These are phyloP conservation scores for Pleurotus tuber-regium DNA, from an alignment of 768 basidiomycete species.

Conservation along the genomic window DNA sequence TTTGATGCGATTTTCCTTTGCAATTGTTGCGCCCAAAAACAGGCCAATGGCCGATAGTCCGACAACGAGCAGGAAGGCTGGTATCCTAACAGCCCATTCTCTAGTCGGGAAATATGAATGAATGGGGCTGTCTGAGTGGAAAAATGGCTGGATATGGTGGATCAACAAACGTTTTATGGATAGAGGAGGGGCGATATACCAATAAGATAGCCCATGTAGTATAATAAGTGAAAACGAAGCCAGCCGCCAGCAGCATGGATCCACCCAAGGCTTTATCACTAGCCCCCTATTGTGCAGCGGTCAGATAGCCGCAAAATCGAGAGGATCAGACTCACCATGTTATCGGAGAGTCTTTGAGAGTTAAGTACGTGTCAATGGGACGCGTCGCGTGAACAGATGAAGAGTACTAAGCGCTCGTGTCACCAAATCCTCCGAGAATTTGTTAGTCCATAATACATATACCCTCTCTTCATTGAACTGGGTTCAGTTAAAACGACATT, in stretches of 20 bases:
- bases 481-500: too few species aligned
- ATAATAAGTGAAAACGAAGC: constrained; percentile 83
- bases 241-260: constrained; percentile 75
- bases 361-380: constrained; percentile 7
- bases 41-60: constrained; percentile 79
- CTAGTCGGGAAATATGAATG: constrained; percentile 81
- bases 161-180: constrained; percentile 8
- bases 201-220: constrained; percentile 89
- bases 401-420: constrained; percentile 5
- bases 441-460: too few species aligned
- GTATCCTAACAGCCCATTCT: constrained; percentile 91
- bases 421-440: background rate
- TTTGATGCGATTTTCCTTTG: constrained; percentile 71
- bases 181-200: constrained; percentile 41
- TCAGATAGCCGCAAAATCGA: constrained; percentile 2
- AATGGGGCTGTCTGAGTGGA: constrained; percentile 69
- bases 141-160: constrained; percentile 61
- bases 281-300: constrained; percentile 48
- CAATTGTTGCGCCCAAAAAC: constrained; percentile 76
- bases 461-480: too few species aligned
- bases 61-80: constrained; percentile 76
- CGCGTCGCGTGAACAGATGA: constrained; percentile 10
- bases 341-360: constrained; percentile 3
- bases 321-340: constrained; percentile 18
- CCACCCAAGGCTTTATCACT: constrained; percentile 83